Percentiles rank a stretch among this genome's conserved stretches.
phyloP scores from a whole-genome alignment of 768 basidiomycete genomes.

The Rhodotorula taiwanensis region DNA sequence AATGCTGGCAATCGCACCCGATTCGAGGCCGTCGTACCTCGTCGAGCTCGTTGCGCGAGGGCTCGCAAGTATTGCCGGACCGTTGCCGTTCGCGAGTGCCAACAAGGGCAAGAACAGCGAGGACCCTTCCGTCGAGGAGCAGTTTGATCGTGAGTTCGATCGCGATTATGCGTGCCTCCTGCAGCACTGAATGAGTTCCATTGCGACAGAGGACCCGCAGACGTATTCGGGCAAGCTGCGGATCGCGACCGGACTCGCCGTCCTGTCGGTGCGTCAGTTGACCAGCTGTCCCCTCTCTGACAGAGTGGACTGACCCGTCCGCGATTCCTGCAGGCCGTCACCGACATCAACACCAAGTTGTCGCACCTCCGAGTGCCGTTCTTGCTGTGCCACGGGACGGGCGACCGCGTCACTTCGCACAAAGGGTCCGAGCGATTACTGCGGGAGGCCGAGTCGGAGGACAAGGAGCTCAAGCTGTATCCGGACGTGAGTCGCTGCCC shows the following conservation, averaged over 20 bases:
- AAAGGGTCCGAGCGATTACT: conserved; percentile 28
- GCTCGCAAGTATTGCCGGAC: conserved; percentile 29
- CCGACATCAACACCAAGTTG: conserved; percentile 23
- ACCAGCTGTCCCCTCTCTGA: neutral
- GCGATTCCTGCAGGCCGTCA: conserved; percentile 31
- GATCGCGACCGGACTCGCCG: conserved; percentile 33
- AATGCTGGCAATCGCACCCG: conserved; percentile 36
- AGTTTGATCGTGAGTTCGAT: conserved; percentile 13
- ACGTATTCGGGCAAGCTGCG: conserved; percentile 36
- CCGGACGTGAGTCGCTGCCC: conserved; percentile 2
- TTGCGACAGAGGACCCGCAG: conserved; percentile 26
- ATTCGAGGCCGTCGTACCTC: conserved; percentile 26
- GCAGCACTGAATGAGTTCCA: too few species aligned
- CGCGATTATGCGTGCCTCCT: neutral
- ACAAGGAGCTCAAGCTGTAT: conserved; percentile 36
- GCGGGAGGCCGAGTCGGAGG: conserved; percentile 8
- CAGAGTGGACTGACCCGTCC: too few species aligned
- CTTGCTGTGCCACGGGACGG: conserved; percentile 35
- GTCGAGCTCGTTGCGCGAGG: conserved; percentile 34
- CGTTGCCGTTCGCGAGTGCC: conserved; percentile 31
- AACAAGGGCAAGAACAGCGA: conserved; percentile 39
- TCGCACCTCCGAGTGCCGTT: conserved; percentile 32
- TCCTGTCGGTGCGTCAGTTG: conserved; percentile 8
- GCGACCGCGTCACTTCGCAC: conserved; percentile 36
- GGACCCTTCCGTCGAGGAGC: conserved; percentile 24